A percentile compares a stretch with the other conserved stretches of the same genome.
Evolutionary conservation across 768 basidiomycete species (phyloP).

Genomic region (Dendrothele bispora): DNA sequence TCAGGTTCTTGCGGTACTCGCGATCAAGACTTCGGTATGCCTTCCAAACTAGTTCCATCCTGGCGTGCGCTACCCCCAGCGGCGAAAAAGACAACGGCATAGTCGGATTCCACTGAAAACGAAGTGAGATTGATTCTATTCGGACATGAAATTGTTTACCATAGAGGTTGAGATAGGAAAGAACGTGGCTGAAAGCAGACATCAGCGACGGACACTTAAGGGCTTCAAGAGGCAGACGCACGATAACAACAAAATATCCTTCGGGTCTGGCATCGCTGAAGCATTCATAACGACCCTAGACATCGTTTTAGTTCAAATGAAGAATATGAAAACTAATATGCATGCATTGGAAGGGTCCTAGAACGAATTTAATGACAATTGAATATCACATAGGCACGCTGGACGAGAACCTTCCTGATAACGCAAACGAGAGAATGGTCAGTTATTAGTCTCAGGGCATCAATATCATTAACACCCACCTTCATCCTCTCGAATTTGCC

Average conservation of each 20-base stretch:
- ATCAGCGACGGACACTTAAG: slow-evolving; percentile 6
- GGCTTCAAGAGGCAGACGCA: slow-evolving; percentile 39
- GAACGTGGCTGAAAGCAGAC: slow-evolving; percentile 53
- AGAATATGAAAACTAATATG: slow-evolving; percentile 12
- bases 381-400: no score
- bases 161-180: slow-evolving; percentile 79
- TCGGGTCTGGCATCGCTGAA: slow-evolving; percentile 80
- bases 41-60: slow-evolving; percentile 91
- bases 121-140: background rate
- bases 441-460: no score
- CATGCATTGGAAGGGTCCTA: slow-evolving; percentile 87
- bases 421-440: no score
- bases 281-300: slow-evolving; percentile 81
- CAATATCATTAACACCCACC: no score
- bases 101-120: slow-evolving; percentile 80
- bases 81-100: slow-evolving; percentile 85
- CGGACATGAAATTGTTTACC: slow-evolving; percentile 45
- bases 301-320: no score
- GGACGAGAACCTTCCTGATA: no score
- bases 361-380: no score
- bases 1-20: slow-evolving; percentile 88
- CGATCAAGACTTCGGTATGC: slow-evolving; percentile 78
- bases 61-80: slow-evolving; percentile 75
- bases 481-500: no score
- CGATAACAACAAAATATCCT: slow-evolving; percentile 66